Percentiles rank a stretch among this genome's conserved stretches.
Conservation (phyloP, 306 rosid genomes). For the Trifolium dubium region DNA sequence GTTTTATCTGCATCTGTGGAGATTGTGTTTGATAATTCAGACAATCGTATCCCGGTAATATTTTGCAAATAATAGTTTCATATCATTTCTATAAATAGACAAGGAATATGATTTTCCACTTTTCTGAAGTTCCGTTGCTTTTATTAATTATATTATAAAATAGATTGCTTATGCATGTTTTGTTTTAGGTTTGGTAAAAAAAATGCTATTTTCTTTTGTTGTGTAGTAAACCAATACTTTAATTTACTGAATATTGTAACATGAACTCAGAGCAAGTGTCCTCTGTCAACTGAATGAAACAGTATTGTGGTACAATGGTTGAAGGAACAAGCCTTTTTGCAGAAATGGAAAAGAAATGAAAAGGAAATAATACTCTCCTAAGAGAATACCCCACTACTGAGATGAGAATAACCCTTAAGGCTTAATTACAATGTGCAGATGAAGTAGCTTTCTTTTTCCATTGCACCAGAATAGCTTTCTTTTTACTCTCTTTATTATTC, state of each 20-base stretch:
- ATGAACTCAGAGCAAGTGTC: background rate
- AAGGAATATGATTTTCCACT: constrained; percentile 13
- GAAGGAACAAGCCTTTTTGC: too few species aligned
- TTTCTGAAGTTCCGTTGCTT: background rate
- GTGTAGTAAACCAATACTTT: background rate
- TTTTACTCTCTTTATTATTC: constrained; percentile 16
- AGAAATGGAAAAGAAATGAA: too few species aligned
- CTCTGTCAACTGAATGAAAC: background rate
- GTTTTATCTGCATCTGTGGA: constrained; percentile 94
- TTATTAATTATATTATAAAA: too few species aligned
- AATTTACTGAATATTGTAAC: background rate
- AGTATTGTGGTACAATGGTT: too few species aligned
- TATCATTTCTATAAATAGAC: constrained; percentile 14
- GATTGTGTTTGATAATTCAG: constrained; percentile 95
- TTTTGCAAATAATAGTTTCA: constrained; percentile 18
- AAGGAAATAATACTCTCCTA: too few species aligned
- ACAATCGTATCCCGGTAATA: constrained; percentile 93
- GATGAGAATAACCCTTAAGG: too few species aligned
- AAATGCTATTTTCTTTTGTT: too few species aligned
- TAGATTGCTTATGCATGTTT: too few species aligned
- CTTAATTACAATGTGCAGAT: too few species aligned
- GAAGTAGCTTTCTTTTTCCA: too few species aligned
- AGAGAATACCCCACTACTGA: too few species aligned
- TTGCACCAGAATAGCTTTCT: constrained; percentile 1
- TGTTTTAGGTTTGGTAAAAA: too few species aligned